Evolutionary conservation across 768 basidiomycete species (phyloP).

Genomic region (Asterophora parasitica): DNA sequence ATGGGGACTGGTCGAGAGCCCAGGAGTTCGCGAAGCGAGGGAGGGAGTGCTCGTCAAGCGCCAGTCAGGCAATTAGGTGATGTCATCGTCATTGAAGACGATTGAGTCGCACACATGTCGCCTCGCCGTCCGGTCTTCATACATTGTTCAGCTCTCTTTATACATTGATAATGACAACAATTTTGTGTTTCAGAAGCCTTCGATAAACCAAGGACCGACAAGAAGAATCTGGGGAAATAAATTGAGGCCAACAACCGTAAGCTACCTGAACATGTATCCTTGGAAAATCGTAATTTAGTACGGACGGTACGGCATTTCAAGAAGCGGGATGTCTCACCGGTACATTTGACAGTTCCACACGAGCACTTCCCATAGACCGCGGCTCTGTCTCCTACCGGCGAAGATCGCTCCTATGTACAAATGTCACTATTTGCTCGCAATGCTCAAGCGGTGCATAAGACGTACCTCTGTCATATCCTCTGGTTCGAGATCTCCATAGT

Average conservation of each 20-base stretch:
- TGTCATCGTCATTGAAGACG: constrained; percentile 40
- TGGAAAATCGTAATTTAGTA: neutral
- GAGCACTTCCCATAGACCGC: constrained; percentile 45
- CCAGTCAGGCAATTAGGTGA: constrained; percentile 26
- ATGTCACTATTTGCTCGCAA: neutral
- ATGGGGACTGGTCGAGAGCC: constrained; percentile 17
- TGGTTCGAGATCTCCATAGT: constrained; percentile 40
- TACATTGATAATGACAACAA: neutral
- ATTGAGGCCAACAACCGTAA: neutral
- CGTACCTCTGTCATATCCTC: constrained; percentile 31
- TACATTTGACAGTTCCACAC: constrained; percentile 51
- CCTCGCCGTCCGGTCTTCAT: neutral
- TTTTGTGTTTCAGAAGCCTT: neutral
- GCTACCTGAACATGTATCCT: constrained; percentile 19
- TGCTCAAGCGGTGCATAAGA: constrained; percentile 7
- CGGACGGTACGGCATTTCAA: neutral
- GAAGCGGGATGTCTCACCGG: constrained; percentile 26
- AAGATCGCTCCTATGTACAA: neutral
- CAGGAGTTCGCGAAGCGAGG: constrained; percentile 13
- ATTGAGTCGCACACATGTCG: constrained; percentile 2
- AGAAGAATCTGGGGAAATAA: neutral
- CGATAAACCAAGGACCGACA: neutral
- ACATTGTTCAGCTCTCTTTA: neutral
- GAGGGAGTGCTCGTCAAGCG: constrained; percentile 13
- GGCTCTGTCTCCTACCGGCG: constrained; percentile 22